These are phyloP conservation scores for Lentinus tigrinus DNA, from an alignment of 768 basidiomycete genomes.

Conservation along the genomic window DNA sequence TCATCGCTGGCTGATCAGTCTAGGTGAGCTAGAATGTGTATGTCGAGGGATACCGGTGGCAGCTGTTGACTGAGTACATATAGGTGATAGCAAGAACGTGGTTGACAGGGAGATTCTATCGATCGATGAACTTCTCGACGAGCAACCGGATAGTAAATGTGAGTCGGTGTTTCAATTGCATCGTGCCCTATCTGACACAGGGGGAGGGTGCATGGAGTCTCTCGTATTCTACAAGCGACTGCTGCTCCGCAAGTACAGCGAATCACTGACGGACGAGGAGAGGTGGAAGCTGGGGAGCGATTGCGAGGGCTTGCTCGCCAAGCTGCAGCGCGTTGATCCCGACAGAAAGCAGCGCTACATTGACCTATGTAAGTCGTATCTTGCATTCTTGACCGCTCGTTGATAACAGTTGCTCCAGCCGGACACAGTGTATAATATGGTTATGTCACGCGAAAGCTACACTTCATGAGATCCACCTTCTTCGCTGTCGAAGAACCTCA, in stretches of 20 bases:
- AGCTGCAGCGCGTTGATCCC: constrained; percentile 64
- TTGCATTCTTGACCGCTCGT: background rate
- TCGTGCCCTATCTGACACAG: background rate
- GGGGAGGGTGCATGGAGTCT: constrained; percentile 90
- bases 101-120: constrained; percentile 73
- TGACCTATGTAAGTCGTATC: constrained; percentile 52
- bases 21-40: constrained; percentile 45
- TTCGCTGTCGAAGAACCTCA: background rate
- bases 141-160: constrained; percentile 95
- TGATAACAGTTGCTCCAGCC: background rate
- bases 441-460: background rate
- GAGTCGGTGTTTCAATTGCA: constrained; percentile 22
- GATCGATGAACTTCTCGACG: constrained; percentile 81
- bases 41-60: background rate
- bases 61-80: background rate
- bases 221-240: constrained; percentile 80
- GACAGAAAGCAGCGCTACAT: constrained; percentile 65
- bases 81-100: constrained; percentile 58
- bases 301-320: constrained; percentile 50
- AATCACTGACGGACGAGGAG: constrained; percentile 32
- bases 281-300: constrained; percentile 35
- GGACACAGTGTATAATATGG: too few relatives aligned
- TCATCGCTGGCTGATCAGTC: constrained; percentile 93
- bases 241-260: constrained; percentile 50
- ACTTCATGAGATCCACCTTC: too few relatives aligned